Base-by-base conservation (phyloP, 2,329 filamentous ascomycete species). In the Mycosphaerelloides madeirae region DNA sequence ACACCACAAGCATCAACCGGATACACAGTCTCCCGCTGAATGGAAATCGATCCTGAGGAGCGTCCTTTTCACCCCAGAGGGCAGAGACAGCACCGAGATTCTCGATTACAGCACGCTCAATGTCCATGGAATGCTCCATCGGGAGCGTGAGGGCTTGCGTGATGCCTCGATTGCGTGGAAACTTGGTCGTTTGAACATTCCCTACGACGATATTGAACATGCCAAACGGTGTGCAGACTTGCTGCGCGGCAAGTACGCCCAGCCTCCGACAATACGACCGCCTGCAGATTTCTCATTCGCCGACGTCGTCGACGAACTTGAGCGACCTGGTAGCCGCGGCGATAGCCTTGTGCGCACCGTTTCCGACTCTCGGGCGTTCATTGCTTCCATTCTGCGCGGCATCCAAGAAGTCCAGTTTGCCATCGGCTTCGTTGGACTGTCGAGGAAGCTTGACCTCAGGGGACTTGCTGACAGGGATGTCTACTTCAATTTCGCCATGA, bases 401-500 rank as follows among this genome's bases (percentile, higher is more conserved):
- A 88, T 98, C 54, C 94, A 96, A 63, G 93, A 98, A 65, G 85
- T 98, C 11, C 93, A 98, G 65, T 87, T 98, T 59, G 91, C 90
- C 0, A 80, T 97, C 61, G 91, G 91, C 66, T 93, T 91, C 65
- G 78, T 96, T 55, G 87, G 88, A 14, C 69, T 98, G 47, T 90
- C 87, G 16, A 93, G 89, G 65, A 83, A 82, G 57, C 77, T 96
- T 11, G 76, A 83, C 31, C 76, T 81, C 2, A 74, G 87, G 46
- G 80, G 82, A 50, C 76, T 83, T 3, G 75, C 76, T 3, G 80
- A 83, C 20, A 74, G 77, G n/a, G 83, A 87, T 3, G 77, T 95
- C 6, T 81, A 85, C 48, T 75, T 96, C 49, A 95, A 91, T 60
- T 78, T 90, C 34, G 89, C 91, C 6, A 95, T 95, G 79, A 97